phyloP scores from a whole-genome alignment of 805 yeast species.

The Starmera amethionina region DNA sequence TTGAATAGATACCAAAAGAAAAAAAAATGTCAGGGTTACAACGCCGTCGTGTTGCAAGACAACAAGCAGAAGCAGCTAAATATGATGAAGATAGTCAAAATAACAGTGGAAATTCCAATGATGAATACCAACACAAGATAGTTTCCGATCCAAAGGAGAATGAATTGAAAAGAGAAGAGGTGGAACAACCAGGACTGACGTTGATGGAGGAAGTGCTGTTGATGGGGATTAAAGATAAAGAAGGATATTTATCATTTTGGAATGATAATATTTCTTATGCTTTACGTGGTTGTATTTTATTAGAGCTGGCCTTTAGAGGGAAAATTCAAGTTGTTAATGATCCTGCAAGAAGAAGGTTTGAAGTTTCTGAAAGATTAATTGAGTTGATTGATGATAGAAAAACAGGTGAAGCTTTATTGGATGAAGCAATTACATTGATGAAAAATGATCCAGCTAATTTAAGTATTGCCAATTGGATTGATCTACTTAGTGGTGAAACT shows the following conservation, averaged over 20 bases:
- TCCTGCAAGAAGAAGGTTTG: slow-evolving; percentile 83
- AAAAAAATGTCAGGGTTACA: slow-evolving; percentile 47
- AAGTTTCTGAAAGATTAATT: slow-evolving; percentile 75
- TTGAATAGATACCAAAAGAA: no score
- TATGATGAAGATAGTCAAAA: background rate
- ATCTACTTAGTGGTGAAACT: slow-evolving; percentile 87
- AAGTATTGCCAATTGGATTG: slow-evolving; percentile 87
- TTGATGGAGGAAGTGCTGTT: slow-evolving; percentile 94
- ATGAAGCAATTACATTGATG: slow-evolving; percentile 88
- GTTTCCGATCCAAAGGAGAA: slow-evolving; percentile 69
- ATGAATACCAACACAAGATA: slow-evolving; percentile 44
- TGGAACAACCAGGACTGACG: slow-evolving; percentile 63
- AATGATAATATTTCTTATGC: slow-evolving; percentile 96
- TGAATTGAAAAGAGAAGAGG: slow-evolving; percentile 24
- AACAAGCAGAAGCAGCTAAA: slow-evolving; percentile 15
- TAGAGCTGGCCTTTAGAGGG: slow-evolving; percentile 88
- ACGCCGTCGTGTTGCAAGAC: slow-evolving; percentile 62
- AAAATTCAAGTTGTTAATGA: slow-evolving; percentile 85
- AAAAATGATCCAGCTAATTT: slow-evolving; percentile 70
- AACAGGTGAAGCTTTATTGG: slow-evolving; percentile 92
- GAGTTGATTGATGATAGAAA: slow-evolving; percentile 79
- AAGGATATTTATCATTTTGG: slow-evolving; percentile 96
- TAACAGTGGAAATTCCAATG: slow-evolving; percentile 2
- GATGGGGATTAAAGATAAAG: slow-evolving; percentile 90
- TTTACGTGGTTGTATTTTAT: slow-evolving; percentile 82